Base-by-base conservation (phyloP, 176 grass and related monocot species). In the Aechmea fasciata region DNA sequence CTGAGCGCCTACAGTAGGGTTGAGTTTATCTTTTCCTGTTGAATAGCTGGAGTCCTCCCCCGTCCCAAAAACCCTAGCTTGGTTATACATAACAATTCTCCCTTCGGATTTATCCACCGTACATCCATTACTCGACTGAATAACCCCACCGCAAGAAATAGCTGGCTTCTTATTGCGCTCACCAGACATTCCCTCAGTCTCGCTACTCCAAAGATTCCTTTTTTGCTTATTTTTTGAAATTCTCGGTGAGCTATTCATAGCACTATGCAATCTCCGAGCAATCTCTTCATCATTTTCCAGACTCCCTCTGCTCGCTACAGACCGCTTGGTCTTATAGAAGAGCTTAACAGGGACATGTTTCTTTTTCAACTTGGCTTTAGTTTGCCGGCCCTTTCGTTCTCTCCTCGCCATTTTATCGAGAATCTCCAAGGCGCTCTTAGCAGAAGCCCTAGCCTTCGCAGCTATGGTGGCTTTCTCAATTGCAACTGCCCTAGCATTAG, bases 351-450 rank as follows among this genome's bases (percentile, higher is more conserved):
- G 71, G 3, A 96, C 81, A 50, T 92, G 81, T 48, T 85, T 97
- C 81, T 87, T 97, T 78, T 77, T 90, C 6, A 82, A 67, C 63
- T 77, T 90, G 13, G 74, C 54, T 69, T 87, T 97, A 48, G 70
- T 70, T 70, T 74, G 75, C 68, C 79, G 66, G 11, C 75, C 87
- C 14, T 75, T 99, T 70, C 72, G 82, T 57, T 71, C 74, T 49
- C 77, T 26, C 71, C 49, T 83, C 28, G 90, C 79, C 63, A 92
- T 65, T 51, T 87, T 85, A 67, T 99, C 87, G 7, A 99, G 81
- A 50, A 93, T 57, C 80, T 90, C 77, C 69, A 99, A 72, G 13
- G 95, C 95, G 64, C 66, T 87, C 68, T 88, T 81, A 24, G 95
- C 95, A 73, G 85, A 78, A 13, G 85, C 77, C 84, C 77, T 90